These are phyloP conservation scores for Mimosa bimucronata DNA, from an alignment of 306 rosid species.

Conservation along the genomic window DNA sequence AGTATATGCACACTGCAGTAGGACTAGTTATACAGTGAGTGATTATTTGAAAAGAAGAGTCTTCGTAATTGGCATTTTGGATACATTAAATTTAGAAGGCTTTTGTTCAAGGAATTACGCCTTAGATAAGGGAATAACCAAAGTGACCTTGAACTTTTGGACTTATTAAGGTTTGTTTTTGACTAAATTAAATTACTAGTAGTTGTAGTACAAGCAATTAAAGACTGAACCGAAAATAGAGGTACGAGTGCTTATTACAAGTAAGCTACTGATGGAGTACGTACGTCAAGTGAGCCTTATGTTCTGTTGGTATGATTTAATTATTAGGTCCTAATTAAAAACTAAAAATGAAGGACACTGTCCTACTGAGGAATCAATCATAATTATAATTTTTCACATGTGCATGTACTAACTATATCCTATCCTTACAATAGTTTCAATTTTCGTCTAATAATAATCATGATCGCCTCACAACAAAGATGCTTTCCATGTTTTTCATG, in stretches of 20 bases:
- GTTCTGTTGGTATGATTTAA: not conserved
- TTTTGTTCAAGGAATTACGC: constrained; percentile 7
- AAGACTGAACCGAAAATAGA: not conserved
- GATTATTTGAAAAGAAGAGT: not conserved
- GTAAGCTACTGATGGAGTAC: not conserved
- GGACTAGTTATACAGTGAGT: not conserved
- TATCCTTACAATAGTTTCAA: not conserved
- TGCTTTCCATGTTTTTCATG: not conserved
- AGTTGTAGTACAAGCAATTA: not conserved
- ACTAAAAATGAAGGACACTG: not conserved
- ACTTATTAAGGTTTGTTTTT: not conserved
- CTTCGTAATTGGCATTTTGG: not conserved
- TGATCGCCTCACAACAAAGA: not conserved
- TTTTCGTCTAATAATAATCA: not conserved
- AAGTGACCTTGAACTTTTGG: not conserved
- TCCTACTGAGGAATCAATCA: not conserved
- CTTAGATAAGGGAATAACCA: constrained; percentile 17
- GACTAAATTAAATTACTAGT: not conserved
- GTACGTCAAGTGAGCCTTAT: not conserved
- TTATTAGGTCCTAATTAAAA: not conserved
- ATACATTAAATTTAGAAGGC: not conserved
- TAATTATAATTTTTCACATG: too few species aligned
- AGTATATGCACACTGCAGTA: not conserved
- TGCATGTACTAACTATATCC: not conserved
- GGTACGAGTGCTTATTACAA: not conserved